phyloP scores from a whole-genome alignment of 768 basidiomycete genomes.

The Pulveroboletus ravenelii region DNA sequence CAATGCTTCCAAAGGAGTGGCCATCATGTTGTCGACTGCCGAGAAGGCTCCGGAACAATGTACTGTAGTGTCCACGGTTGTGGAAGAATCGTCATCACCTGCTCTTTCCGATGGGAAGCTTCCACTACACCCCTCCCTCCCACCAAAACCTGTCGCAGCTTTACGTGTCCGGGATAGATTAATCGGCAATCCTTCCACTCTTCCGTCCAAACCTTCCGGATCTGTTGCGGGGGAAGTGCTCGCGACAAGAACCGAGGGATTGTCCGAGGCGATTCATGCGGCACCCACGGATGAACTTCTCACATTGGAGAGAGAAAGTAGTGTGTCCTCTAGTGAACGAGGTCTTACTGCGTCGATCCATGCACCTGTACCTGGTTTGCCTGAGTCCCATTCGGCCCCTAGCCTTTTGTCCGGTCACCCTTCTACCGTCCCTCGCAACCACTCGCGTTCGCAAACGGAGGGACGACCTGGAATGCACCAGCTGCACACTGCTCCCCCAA shows the following conservation, averaged over 20 bases:
- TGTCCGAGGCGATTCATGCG: slow-evolving; percentile 27
- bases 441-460: slow-evolving; percentile 56
- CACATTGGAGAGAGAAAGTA: slow-evolving; percentile 14
- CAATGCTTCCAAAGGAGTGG: slow-evolving; percentile 3
- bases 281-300: slow-evolving; percentile 14
- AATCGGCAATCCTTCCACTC: slow-evolving; percentile 9
- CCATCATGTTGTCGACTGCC: not conserved
- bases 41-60: slow-evolving; percentile 18
- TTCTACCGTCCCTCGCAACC: slow-evolving; percentile 30
- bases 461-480: slow-evolving; percentile 39
- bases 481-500: slow-evolving; percentile 24
- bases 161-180: slow-evolving; percentile 12
- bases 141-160: slow-evolving; percentile 39
- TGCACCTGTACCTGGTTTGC: slow-evolving; percentile 40
- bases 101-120: slow-evolving; percentile 14
- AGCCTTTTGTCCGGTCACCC: slow-evolving; percentile 31
- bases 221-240: slow-evolving; percentile 7
- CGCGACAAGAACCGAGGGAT: slow-evolving; percentile 16
- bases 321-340: slow-evolving; percentile 25
- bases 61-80: slow-evolving; percentile 7
- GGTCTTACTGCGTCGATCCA: slow-evolving; percentile 54
- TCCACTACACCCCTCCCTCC: slow-evolving; percentile 44
- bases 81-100: slow-evolving; percentile 5
- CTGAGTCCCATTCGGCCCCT: slow-evolving; percentile 36
- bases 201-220: slow-evolving; percentile 10